Base-by-base conservation (phyloP, 2,329 filamentous ascomycete genomes). In the Bipolaris bicolor region DNA sequence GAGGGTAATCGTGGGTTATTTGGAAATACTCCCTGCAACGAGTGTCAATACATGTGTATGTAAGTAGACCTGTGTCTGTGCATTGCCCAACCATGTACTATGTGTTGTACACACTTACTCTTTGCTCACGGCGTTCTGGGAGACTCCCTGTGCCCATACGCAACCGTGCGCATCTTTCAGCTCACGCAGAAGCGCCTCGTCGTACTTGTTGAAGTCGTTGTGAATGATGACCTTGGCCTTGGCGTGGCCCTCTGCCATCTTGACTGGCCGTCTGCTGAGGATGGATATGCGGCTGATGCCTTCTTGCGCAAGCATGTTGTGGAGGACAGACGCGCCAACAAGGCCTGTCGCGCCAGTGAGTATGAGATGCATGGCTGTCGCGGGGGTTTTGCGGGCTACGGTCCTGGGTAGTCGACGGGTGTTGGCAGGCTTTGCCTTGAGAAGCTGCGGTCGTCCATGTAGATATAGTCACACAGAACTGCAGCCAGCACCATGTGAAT, bases 131-230 rank as follows among this genome's bases (percentile, higher is more conserved):
- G 82, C 77, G 10, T 74, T 85, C 66, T 87, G 83, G 59, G 84
- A 86, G 46, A 88, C 86, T 0, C 90, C 90, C 70, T 89, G 79
- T 0, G 90, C 89, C 90, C 90, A 93, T 1, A 92, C 87, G 57
- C 86, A 89, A 1, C 87, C 89, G 7, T 83, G 78, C 0, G 89
- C 90, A 20, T 85, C 89, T 50, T 82, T 80, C 0, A 93, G 79
- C 68, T 88, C 79, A 3, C 77, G 74, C 9, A 92, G 79, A 2
- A 91, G 63, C 0, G 80, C 78, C 16, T 81, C 65, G 34, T 84
- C 81, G 70, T 91, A 92, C 1, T 72, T 78, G 11, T 78, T 74
- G 68, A 90, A 92, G 72, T 92, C 87, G 15, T 83, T 80, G 69
- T 92, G 88, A 16, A 88, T 77, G 60, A 92, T 87, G 53, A 91